These are phyloP conservation scores for Heliamphora exappendiculata DNA, from an alignment of 148 eudicot species.

Conservation along the genomic window DNA sequence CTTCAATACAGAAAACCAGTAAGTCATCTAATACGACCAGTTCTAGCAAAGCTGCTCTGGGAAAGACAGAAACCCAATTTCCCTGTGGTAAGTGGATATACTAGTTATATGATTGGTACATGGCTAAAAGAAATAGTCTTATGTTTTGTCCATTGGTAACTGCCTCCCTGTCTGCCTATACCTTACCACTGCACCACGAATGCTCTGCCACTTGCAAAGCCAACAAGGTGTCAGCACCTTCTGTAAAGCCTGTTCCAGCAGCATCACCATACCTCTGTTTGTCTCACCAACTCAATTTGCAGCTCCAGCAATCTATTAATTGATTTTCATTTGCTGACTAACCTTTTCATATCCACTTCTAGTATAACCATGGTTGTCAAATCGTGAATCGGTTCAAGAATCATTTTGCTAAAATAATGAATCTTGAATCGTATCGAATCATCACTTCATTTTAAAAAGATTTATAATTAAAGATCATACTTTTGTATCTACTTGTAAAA, in stretches of 20 bases:
- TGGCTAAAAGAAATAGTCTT: background rate
- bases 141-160: background rate
- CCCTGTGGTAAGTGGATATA: slow-evolving; percentile 36
- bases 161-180: slow-evolving; percentile 8
- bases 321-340: background rate
- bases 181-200: background rate
- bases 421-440: no score
- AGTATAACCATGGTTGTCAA: background rate
- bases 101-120: background rate
- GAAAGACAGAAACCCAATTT: slow-evolving; percentile 22
- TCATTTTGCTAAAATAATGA: no score
- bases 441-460: no score
- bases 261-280: background rate
- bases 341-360: background rate
- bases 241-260: background rate
- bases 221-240: background rate
- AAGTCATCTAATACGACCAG: slow-evolving; percentile 28
- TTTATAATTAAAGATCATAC: no score
- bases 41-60: slow-evolving; percentile 17
- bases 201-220: background rate
- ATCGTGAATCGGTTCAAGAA: no score
- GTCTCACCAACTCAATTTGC: background rate
- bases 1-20: slow-evolving; percentile 82
- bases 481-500: no score
- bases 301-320: background rate